phyloP scores from a whole-genome alignment of 2,329 filamentous ascomycete species.

The Thermoascus crustaceus region DNA sequence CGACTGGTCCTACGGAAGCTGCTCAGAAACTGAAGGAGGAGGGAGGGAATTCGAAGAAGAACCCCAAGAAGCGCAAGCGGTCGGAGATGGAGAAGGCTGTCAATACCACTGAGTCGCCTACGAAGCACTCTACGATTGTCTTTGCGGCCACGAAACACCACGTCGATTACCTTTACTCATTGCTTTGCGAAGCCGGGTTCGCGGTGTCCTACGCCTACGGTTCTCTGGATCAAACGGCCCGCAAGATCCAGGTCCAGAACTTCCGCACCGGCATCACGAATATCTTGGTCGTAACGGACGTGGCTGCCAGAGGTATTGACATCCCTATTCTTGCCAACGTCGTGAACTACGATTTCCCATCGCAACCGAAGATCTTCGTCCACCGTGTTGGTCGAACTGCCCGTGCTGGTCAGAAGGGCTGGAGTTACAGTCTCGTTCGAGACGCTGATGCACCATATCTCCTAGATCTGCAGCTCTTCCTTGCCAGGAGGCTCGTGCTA shows the following conservation, averaged over 20 bases:
- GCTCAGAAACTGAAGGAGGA: constrained; percentile 38
- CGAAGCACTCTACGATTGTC: constrained; percentile 85
- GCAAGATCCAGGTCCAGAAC: constrained; percentile 83
- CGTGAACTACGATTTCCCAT: constrained; percentile 97
- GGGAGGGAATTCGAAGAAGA: constrained; percentile 36
- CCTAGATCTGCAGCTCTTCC: constrained; percentile 86
- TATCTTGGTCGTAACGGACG: constrained; percentile 91
- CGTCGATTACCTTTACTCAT: constrained; percentile 78
- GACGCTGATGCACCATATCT: constrained; percentile 87
- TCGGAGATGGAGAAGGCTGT: constrained; percentile 42
- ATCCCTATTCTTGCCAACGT: constrained; percentile 94
- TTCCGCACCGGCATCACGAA: constrained; percentile 80
- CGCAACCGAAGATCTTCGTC: constrained; percentile 93
- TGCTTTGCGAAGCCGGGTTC: constrained; percentile 77
- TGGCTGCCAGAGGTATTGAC: constrained; percentile 94
- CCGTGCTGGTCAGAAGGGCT: constrained; percentile 82
- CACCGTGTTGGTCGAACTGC: constrained; percentile 95
- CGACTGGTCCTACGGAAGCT: constrained; percentile 55
- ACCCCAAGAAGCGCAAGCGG: constrained; percentile 40
- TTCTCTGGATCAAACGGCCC: constrained; percentile 84
- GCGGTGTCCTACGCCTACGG: constrained; percentile 92
- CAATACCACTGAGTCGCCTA: constrained; percentile 61
- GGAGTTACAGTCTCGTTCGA: constrained; percentile 88
- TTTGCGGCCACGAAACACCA: constrained; percentile 96
- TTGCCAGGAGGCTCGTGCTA: constrained; percentile 73